Evolutionary conservation across 306 rosid genomes (phyloP).

Genomic region (Quercus mongolica): DNA sequence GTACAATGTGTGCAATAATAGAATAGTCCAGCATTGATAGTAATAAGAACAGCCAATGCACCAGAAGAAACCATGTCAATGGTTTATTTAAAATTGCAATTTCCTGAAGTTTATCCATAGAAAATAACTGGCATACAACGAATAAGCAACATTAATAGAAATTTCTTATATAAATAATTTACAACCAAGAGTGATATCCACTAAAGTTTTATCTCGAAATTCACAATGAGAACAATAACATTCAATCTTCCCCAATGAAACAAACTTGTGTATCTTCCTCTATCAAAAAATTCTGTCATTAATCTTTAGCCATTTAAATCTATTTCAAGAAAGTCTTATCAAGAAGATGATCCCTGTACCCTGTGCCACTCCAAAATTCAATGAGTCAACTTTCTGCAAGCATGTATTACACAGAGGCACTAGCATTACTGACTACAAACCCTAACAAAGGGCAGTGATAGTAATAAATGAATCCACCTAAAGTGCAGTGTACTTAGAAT

Average conservation of each 20-base stretch:
- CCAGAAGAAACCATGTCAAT: neutral
- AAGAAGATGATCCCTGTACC: neutral
- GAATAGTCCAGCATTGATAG: neutral
- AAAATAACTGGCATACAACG: neutral
- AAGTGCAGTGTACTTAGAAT: neutral
- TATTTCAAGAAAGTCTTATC: neutral
- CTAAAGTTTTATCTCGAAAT: neutral
- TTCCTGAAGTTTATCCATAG: neutral
- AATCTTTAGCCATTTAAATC: neutral
- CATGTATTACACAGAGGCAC: neutral
- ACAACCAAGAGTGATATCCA: neutral
- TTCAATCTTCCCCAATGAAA: neutral
- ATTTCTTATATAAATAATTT: neutral
- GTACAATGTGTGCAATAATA: neutral
- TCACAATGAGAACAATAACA: neutral
- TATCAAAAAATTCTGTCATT: neutral
- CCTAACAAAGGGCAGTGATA: neutral
- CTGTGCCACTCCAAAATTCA: neutral
- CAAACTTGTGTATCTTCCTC: neutral
- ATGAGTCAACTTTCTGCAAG: neutral
- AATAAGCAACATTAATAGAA: neutral
- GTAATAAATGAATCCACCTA: neutral
- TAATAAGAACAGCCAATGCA: neutral
- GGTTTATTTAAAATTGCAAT: neutral
- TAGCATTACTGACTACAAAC: neutral